Evolutionary conservation across 176 grass and related monocot species (phyloP).

Genomic region (Phoenix roebelenii): DNA sequence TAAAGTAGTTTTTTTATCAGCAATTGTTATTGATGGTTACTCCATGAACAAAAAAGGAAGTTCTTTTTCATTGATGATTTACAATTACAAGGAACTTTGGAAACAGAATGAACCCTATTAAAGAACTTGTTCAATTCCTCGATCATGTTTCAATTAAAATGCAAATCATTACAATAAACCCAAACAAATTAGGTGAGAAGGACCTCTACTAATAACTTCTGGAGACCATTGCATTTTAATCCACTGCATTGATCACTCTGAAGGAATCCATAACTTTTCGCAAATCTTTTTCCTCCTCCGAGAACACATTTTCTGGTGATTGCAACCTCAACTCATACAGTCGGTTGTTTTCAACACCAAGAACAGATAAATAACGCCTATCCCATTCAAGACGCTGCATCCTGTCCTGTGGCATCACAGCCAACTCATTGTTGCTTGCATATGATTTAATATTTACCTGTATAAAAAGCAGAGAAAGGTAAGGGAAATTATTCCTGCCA

Average conservation of each 20-base stretch:
- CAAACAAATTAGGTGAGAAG: too few relatives aligned
- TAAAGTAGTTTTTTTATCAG: too few relatives aligned
- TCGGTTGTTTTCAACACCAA: constrained; percentile 84
- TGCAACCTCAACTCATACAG: constrained; percentile 76
- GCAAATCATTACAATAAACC: too few relatives aligned
- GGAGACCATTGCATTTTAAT: neutral
- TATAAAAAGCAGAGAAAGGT: neutral
- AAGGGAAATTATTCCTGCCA: too few relatives aligned
- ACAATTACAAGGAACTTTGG: too few relatives aligned
- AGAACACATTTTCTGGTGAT: constrained; percentile 64
- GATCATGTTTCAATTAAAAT: too few relatives aligned
- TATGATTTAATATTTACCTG: constrained; percentile 97
- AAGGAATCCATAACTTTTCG: constrained; percentile 80
- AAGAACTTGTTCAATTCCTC: too few relatives aligned
- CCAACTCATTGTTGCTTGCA: constrained; percentile 86
- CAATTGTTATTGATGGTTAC: too few relatives aligned
- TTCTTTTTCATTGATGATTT: too few relatives aligned
- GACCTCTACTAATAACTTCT: too few relatives aligned
- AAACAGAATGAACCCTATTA: too few relatives aligned
- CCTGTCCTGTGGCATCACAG: constrained; percentile 82
- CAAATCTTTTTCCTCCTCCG: constrained; percentile 57
- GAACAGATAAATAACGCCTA: constrained; percentile 68
- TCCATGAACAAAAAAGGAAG: too few relatives aligned
- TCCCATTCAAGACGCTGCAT: constrained; percentile 84
- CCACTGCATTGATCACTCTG: constrained; percentile 43